Evolutionary conservation across 495 filamentous ascomycete species (phyloP), one percentile per base, ranked within the genome.

Genomic region (Aspergillus nanangensis): DNA sequence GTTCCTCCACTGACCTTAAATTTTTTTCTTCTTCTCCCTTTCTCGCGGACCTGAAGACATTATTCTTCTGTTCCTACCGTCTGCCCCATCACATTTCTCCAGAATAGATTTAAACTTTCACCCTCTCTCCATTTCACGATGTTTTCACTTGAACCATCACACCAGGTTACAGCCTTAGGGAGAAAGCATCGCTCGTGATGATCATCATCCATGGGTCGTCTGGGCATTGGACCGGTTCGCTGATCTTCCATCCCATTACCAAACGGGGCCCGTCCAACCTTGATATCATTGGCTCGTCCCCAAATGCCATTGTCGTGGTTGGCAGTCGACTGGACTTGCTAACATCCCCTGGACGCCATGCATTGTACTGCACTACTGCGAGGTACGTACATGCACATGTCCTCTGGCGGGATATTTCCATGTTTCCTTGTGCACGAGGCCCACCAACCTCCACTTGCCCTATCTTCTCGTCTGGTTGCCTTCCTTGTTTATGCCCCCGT

Each of bases 191-290:
- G 51, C 44, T 27, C 38, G 24, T 45, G 50, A 14, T 44, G 51
- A 53, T 53, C 51, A 53, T 53, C 51, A 29, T 27, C 51, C 51
- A 48, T 53, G 51, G 51, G 22, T 49, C 45, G 45, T 29, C 45
- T 53, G 36, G 35, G 37, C 19, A 21, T 15, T 21, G 32, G 44
- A 25, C 37, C 41, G 41, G 29, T 39, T 23, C 24, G 13, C 13
- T 14, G 46, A 45, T 48, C 29, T 43, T 40, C 40, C 23, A 33
- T 10, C 18, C 35, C 32, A 20, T 47, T 42, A 24, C 41, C 24
- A 1, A 38, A 50, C 34, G 20, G 19, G 36, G 37, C 20, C 15
- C 25, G 15, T 17, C 24, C 21, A 9, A 24, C 23, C 33, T 18
- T 29, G 18, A 8, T 22, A 18, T 45, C 22, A 44, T 44, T 35